These are phyloP conservation scores for Coemansia sp. DNA, from an alignment of 192 early-diverging fungal genomes.

Conservation along the genomic window DNA sequence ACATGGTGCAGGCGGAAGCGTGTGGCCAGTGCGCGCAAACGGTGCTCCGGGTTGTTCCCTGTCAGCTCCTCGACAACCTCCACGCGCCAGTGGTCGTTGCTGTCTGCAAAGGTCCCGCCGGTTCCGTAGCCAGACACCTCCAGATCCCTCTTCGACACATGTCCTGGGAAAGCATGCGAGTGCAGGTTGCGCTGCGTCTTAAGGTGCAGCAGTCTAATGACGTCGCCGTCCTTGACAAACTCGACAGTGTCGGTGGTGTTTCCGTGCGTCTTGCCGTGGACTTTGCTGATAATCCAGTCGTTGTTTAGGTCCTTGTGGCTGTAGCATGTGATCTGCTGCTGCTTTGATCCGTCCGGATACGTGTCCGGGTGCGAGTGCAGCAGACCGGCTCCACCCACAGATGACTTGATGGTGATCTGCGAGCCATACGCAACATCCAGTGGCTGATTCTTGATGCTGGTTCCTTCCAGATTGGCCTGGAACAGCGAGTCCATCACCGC, in stretches of 20 bases:
- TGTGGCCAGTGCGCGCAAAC: slow-evolving; percentile 74
- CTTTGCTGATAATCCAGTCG: slow-evolving; percentile 75
- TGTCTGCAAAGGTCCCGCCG: slow-evolving; percentile 66
- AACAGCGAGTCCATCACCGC: slow-evolving; percentile 96
- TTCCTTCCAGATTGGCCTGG: slow-evolving; percentile 88
- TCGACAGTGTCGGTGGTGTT: slow-evolving; percentile 53
- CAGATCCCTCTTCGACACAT: slow-evolving; percentile 69
- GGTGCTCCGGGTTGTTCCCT: slow-evolving; percentile 35
- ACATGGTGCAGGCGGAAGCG: slow-evolving; percentile 78
- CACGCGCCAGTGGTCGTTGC: slow-evolving; percentile 89
- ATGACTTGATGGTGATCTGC: slow-evolving; percentile 80
- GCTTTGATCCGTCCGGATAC: slow-evolving; percentile 83
- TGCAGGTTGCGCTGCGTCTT: slow-evolving; percentile 79
- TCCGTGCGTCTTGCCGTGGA: slow-evolving; percentile 50
- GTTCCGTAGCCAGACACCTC: slow-evolving; percentile 91
- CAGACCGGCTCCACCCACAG: slow-evolving; percentile 79
- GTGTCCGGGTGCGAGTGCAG: slow-evolving; percentile 91
- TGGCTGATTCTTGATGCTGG: slow-evolving; percentile 75
- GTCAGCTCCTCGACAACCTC: slow-evolving; percentile 74
- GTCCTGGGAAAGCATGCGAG: slow-evolving; percentile 76
- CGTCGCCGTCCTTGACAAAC: slow-evolving; percentile 74
- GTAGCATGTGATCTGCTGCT: slow-evolving; percentile 97
- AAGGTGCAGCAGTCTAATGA: slow-evolving; percentile 78
- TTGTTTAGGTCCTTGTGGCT: slow-evolving; percentile 93
- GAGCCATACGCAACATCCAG: slow-evolving; percentile 92